Evolutionary conservation across 179 eudicot genomes (phyloP).

Genomic region (Sideroxylon spinosum): DNA sequence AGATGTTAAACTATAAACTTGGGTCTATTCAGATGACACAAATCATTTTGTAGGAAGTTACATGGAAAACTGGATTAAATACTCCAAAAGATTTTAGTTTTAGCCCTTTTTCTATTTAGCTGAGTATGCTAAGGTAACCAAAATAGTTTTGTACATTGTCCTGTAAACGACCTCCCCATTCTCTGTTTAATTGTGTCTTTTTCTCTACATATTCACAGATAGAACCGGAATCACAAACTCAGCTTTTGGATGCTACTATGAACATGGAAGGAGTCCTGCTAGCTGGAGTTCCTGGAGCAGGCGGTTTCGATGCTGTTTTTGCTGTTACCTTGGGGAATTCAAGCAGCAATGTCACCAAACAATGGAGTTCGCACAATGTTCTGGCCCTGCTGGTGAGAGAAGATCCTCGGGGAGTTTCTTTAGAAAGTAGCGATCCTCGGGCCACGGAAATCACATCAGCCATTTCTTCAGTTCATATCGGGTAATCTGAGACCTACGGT

Average conservation of each 20-base stretch:
- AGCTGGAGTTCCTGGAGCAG: conserved; percentile 99
- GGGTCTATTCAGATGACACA: neutral
- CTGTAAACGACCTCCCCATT: neutral
- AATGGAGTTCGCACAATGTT: conserved; percentile 75
- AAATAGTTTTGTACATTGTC: neutral
- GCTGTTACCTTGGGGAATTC: conserved; percentile 52
- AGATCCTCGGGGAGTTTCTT: conserved; percentile 72
- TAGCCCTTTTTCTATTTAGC: neutral
- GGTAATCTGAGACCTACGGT: conserved; percentile 3
- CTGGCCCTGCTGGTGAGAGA: conserved; percentile 89
- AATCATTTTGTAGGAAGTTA: neutral
- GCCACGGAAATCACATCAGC: conserved; percentile 43
- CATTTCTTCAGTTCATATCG: conserved; percentile 39
- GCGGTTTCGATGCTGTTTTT: conserved; percentile 93
- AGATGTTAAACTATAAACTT: neutral
- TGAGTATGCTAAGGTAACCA: neutral
- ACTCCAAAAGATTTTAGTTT: neutral
- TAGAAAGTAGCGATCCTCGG: conserved; percentile 76
- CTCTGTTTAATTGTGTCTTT: neutral
- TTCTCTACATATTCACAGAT: neutral
- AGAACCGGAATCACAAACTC: conserved; percentile 17
- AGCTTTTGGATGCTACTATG: conserved; percentile 81
- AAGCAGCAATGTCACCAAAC: conserved; percentile 47
- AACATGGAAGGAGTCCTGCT: conserved; percentile 75
- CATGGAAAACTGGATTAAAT: neutral